A percentile compares a stretch with the other conserved stretches of the same genome.
These are phyloP conservation scores for Phaseolus coccineus DNA, from an alignment of 331 rosid species.

Conservation along the genomic window DNA sequence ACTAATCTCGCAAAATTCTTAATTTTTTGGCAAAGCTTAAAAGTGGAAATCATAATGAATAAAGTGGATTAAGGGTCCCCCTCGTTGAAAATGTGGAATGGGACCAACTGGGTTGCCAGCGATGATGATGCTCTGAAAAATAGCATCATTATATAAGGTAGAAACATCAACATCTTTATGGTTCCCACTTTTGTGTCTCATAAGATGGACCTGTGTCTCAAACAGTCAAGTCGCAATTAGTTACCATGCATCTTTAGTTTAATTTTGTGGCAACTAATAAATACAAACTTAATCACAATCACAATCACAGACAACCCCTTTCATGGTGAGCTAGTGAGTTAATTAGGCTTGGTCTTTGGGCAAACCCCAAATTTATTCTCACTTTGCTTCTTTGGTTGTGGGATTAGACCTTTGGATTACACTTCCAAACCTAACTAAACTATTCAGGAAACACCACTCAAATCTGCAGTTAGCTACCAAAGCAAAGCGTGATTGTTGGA, in stretches of 20 bases:
- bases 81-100: constrained; percentile 45
- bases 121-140: constrained; percentile 46
- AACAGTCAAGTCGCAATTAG: constrained; percentile 7
- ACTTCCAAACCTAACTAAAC: constrained; percentile 40
- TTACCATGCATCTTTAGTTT: constrained; percentile 1
- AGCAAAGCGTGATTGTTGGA: constrained; percentile 34
- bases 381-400: constrained; percentile 22
- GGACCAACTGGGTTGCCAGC: constrained; percentile 47
- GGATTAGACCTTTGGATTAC: constrained; percentile 31
- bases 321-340: constrained; percentile 2
- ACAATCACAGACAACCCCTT: not conserved
- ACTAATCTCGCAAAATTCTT: constrained; percentile 14
- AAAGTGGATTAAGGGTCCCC: constrained; percentile 59
- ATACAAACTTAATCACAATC: constrained; percentile 4
- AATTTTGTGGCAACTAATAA: not conserved
- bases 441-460: constrained; percentile 46
- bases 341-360: constrained; percentile 28
- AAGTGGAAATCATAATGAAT: constrained; percentile 48
- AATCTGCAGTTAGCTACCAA: constrained; percentile 26
- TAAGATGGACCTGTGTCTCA: constrained; percentile 43
- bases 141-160: constrained; percentile 39
- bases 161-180: constrained; percentile 50
- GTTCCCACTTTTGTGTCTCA: constrained; percentile 50
- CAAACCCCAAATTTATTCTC: not conserved
- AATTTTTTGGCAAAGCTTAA: constrained; percentile 39